Evolutionary conservation across 495 filamentous ascomycete genomes (phyloP), one percentile per base, ranked within the genome.

Genomic region (Penicillium alfredii): DNA sequence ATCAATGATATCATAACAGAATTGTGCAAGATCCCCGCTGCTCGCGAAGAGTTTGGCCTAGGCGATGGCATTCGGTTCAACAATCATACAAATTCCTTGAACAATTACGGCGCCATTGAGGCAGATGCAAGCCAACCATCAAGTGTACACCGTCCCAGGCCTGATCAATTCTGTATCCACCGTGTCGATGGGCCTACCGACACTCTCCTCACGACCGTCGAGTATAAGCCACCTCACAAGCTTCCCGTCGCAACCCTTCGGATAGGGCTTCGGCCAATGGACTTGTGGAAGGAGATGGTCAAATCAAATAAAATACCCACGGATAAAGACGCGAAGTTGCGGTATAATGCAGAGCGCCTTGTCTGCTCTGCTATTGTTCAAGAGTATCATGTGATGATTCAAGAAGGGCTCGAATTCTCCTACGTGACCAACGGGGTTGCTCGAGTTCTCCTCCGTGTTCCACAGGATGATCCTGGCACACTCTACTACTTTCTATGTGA

Each of bases 191-290:
- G 37, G 33, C 33, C 24, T 21, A 55, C 45, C 10, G 45, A 31
- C 19, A 57, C 42, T 14, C 25, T 60, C 10, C 44, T 55, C 15
- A 48, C 40, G 4, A 47, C 51, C 1, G 53, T 60, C 18, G 51
- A 61, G 35, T 61, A 65, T 28, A 67, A 67, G 33, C 53, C 58
- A 10, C 51, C 54, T 17, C 53, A 64, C 31, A 68, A 66, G 44
- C 51, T 66, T 9, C 38, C 56, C 3, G 32, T 54, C 6, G 52
- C 39, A 21, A 38, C 42, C 30, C 33, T 66, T 27, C 54, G 49
- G 5, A 32, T 24, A 13, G 60, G 61, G 3, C 46, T 64, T 31
- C 41, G 47, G 12, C 42, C 28, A 4, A 56, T 54, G 33, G 28
- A 51, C 2, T 35, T 56, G 8, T 56, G 27, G 39, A 27, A 49